Conservation (phyloP, 805 yeast genomes). For the Candida glaebosa region DNA sequence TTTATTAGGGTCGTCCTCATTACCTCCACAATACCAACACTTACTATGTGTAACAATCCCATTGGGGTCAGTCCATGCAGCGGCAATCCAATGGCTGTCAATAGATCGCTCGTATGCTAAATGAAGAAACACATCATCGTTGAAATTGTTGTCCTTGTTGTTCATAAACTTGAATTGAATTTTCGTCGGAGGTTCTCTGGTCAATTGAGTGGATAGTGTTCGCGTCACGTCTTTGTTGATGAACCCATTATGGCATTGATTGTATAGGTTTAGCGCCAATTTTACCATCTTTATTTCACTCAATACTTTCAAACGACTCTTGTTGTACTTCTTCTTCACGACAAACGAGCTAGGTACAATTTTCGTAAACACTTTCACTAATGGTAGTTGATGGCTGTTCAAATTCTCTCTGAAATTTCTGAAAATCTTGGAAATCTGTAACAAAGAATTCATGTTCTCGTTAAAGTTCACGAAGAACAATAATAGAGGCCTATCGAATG, state of each 20-base stretch:
- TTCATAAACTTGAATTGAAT: constrained; percentile 35
- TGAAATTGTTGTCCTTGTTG: constrained; percentile 17
- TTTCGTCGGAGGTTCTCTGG: constrained; percentile 34
- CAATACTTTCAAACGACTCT: constrained; percentile 20
- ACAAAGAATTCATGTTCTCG: constrained; percentile 38
- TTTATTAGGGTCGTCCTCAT: constrained; percentile 2
- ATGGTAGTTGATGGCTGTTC: constrained; percentile 36
- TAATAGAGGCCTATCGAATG: constrained; percentile 46
- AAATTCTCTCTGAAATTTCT: constrained; percentile 41
- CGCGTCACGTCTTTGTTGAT: constrained; percentile 11
- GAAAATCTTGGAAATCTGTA: constrained; percentile 46
- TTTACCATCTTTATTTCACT: constrained; percentile 37
- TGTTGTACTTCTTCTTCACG: constrained; percentile 16
- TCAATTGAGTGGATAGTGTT: constrained; percentile 28
- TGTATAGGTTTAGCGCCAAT: constrained; percentile 55
- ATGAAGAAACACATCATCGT: constrained; percentile 78
- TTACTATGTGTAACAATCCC: constrained; percentile 62
- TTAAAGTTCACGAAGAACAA: constrained; percentile 49
- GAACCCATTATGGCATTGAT: constrained; percentile 44
- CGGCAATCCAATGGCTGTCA: constrained; percentile 81
- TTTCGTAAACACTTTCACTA: constrained; percentile 36
- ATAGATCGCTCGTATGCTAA: constrained; percentile 79
- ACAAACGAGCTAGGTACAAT: constrained; percentile 29
- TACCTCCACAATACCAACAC: constrained; percentile 54
- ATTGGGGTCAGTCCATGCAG: constrained; percentile 85